Conservation (phyloP, 345 rosid species). For the Erodium maritimum region DNA sequence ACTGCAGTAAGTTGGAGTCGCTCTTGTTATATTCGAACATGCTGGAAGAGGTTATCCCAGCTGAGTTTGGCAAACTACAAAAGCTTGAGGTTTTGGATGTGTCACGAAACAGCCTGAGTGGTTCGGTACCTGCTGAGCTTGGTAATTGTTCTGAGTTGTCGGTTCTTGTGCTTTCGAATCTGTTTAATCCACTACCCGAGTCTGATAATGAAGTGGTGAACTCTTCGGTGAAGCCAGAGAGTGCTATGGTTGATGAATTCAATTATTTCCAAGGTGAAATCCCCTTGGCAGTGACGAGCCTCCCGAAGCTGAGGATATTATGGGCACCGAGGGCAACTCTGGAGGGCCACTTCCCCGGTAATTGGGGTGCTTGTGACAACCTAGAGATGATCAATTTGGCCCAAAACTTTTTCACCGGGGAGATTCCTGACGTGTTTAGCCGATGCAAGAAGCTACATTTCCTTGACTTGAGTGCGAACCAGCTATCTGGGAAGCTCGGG, state of each 20-base stretch:
- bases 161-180: constrained; percentile 64
- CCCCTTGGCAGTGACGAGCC: constrained; percentile 43
- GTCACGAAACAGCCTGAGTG: constrained; percentile 70
- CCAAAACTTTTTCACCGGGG: constrained; percentile 55
- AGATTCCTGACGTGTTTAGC: constrained; percentile 36
- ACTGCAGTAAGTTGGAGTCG: constrained; percentile 41
- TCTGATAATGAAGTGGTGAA: constrained; percentile 27
- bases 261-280: constrained; percentile 71
- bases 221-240: constrained; percentile 21
- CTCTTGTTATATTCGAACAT: constrained; percentile 59
- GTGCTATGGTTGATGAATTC: constrained; percentile 44
- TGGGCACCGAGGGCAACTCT: constrained; percentile 83
- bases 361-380: constrained; percentile 66
- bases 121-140: constrained; percentile 59
- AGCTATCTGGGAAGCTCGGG: constrained; percentile 45
- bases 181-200: constrained; percentile 34
- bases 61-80: constrained; percentile 50
- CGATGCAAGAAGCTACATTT: constrained; percentile 53
- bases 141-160: constrained; percentile 60
- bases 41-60: constrained; percentile 67
- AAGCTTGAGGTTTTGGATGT: constrained; percentile 82
- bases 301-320: constrained; percentile 60
- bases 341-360: constrained; percentile 44
- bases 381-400: constrained; percentile 78
- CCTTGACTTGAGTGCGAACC: constrained; percentile 64